phyloP scores from a whole-genome alignment of 2,329 filamentous ascomycete species.

The Phaeosphaeriaceae sp. region DNA sequence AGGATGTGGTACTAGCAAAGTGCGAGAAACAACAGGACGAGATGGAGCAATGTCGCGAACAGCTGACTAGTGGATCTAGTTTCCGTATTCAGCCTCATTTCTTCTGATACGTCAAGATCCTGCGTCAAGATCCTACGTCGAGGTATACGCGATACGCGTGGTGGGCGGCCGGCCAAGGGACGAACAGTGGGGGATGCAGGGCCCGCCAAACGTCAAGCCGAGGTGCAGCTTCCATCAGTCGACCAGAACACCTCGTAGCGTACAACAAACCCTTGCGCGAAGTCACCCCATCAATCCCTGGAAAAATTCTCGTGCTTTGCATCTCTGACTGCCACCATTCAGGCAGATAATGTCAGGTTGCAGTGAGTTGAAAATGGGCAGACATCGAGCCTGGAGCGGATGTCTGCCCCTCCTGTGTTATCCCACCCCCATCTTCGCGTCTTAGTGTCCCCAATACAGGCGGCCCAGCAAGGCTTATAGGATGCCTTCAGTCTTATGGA shows the following conservation, averaged over 20 bases:
- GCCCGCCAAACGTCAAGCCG: slow-evolving; percentile 8
- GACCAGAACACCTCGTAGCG: slow-evolving; percentile 19
- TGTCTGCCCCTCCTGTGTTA: slow-evolving; percentile 22
- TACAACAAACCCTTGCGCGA: slow-evolving; percentile 20
- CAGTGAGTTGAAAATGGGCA: slow-evolving; percentile 35
- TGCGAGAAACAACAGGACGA: background rate
- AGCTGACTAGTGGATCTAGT: background rate
- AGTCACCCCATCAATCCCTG: slow-evolving; percentile 33
- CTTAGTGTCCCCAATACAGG: slow-evolving; percentile 19
- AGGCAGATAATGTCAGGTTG: slow-evolving; percentile 10
- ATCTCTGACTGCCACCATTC: slow-evolving; percentile 8
- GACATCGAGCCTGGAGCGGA: slow-evolving; percentile 25
- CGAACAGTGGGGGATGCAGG: slow-evolving; percentile 34
- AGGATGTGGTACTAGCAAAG: background rate
- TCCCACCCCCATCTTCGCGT: slow-evolving; percentile 39
- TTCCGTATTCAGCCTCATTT: background rate
- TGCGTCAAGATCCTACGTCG: background rate
- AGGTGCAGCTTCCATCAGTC: slow-evolving; percentile 20
- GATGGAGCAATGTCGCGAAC: background rate
- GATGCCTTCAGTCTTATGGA: slow-evolving; percentile 43
- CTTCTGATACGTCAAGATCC: background rate
- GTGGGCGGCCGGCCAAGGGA: background rate
- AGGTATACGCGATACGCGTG: background rate
- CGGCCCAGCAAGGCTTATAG: slow-evolving; percentile 27
- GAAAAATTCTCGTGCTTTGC: slow-evolving; percentile 22